Conservation (phyloP, 805 yeast genomes). For the Candida ponderosae region DNA sequence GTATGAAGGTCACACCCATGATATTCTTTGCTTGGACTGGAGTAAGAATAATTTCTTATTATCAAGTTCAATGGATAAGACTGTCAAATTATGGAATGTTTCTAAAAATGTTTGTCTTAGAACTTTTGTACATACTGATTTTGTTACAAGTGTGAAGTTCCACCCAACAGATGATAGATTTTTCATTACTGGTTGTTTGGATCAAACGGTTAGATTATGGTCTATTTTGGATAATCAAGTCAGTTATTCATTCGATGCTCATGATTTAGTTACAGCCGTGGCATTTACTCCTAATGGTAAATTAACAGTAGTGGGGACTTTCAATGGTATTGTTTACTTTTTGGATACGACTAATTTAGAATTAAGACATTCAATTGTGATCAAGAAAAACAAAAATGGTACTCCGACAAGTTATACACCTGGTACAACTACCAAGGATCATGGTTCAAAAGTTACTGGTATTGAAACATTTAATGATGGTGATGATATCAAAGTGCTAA, state of each 20-base stretch:
- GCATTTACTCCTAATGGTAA: conserved; percentile 61
- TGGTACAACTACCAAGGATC: conserved; percentile 5
- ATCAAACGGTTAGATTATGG: conserved; percentile 73
- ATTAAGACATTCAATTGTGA: conserved; percentile 33
- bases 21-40: conserved; percentile 79
- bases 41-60: conserved; percentile 75
- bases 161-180: conserved; percentile 86
- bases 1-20: conserved; percentile 60
- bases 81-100: conserved; percentile 81
- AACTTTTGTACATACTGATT: conserved; percentile 66
- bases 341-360: conserved; percentile 60
- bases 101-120: conserved; percentile 57
- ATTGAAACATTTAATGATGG: conserved; percentile 40
- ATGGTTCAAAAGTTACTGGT: conserved; percentile 67
- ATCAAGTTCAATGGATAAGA: conserved; percentile 78
- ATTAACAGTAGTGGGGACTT: conserved; percentile 64
- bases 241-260: conserved; percentile 50
- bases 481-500: conserved; percentile 36
- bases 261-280: conserved; percentile 67
- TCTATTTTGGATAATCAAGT: conserved; percentile 69
- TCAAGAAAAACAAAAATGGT: conserved; percentile 29
- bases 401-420: conserved; percentile 2
- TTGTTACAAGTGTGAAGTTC: conserved; percentile 72
- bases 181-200: conserved; percentile 75
- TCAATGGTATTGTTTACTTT: conserved; percentile 58